These are phyloP conservation scores for Oemleria cerasiformis DNA, from an alignment of 306 rosid species.

Conservation along the genomic window DNA sequence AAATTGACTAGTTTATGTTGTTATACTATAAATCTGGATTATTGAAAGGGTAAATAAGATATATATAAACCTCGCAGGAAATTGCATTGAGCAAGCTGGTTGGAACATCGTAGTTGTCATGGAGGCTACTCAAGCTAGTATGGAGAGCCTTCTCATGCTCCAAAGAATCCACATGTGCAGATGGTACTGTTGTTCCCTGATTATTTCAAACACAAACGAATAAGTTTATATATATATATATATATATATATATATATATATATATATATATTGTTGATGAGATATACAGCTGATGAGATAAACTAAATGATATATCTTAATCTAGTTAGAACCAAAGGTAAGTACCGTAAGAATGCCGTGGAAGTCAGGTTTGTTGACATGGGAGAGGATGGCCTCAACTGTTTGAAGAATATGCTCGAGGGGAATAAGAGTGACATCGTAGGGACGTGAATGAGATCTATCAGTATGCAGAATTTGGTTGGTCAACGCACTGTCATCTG, in stretches of 20 bases:
- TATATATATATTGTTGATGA: too few relatives aligned
- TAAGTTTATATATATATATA: too few relatives aligned
- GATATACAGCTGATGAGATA: background rate
- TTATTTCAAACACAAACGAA: background rate
- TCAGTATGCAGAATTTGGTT: conserved; percentile 22
- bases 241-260: too few relatives aligned
- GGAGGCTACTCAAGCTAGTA: conserved; percentile 21
- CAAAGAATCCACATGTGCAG: conserved; percentile 6
- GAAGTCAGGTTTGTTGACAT: conserved; percentile 26
- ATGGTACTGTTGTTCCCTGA: conserved; percentile 25
- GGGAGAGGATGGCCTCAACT: conserved; percentile 44
- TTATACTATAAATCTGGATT: background rate
- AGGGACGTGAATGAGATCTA: conserved; percentile 11
- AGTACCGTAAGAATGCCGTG: conserved; percentile 19
- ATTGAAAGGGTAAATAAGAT: background rate
- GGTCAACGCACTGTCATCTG: conserved; percentile 10
- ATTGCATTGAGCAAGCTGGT: conserved; percentile 40
- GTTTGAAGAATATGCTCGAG: conserved; percentile 48
- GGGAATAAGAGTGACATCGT: conserved; percentile 11
- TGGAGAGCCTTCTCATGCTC: conserved; percentile 30
- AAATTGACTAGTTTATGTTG: background rate
- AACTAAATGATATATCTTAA: background rate
- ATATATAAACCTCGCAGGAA: conserved; percentile 48
- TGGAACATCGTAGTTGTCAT: conserved; percentile 39
- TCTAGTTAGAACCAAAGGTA: background rate